Evolutionary conservation across 2,329 filamentous ascomycete species (phyloP), one percentile per base, ranked within the genome.

Genomic region (Pseudogymnoascus sp.): DNA sequence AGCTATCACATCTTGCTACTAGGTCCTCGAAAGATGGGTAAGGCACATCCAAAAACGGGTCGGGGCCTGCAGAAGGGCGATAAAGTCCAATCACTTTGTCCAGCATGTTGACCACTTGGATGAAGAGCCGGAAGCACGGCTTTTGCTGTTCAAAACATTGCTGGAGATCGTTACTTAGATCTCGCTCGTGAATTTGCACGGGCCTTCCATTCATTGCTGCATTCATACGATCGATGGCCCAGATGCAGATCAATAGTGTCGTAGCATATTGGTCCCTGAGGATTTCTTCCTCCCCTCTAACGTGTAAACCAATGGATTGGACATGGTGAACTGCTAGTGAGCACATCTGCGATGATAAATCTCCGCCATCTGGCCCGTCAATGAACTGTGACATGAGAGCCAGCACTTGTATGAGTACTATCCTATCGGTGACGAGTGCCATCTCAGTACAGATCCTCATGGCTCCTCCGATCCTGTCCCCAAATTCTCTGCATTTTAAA

Each of bases 51-150:
- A 67, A 60, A 11, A 5, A 62, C 66, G 59, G 60, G 34, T 75
- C 72, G 11, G 74, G 75, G 61, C 79, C 3, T 10, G 38, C 50
- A 16, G 44, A 76, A 0, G 85, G 85, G 0, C 85, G 79, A 65
- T 88, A 88, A 5, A 88, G 72, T 28, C 80, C 79, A 63, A 88
- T 82, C 3, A 88, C 82, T 56, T 80, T 77, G 62, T 88, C 84
- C 0, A 88, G 76, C 69, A 84, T 78, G 42, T 78, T 74, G 3
- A 84, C 28, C 1, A 31, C 28, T 31, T 31, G 6, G 28, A 31
- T 31, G 28, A 31, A 31, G 28, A 31, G 28, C 28, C 28, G 28
- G 28, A 31, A 31, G 5, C 28, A 31, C 28, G 28, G 28, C 28
- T 31, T 31, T 31, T 31, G 28, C 28, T 31, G 28, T 31, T 31